These are phyloP conservation scores for Malania oleifera DNA, from an alignment of 164 flowering plant genomes.

Conservation along the genomic window DNA sequence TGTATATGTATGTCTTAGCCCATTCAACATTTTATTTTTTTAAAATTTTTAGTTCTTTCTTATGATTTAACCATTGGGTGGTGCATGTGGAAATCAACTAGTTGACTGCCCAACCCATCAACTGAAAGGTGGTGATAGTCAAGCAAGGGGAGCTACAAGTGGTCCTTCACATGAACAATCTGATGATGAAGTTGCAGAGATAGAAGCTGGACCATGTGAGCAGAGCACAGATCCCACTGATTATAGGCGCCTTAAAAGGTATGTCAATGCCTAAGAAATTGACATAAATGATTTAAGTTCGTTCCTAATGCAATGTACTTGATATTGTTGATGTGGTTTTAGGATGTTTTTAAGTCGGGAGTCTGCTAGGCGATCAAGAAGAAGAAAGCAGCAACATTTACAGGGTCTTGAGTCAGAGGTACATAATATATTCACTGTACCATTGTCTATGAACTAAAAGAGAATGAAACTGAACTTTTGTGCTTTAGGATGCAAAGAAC, in stretches of 20 bases:
- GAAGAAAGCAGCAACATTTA: constrained; percentile 73
- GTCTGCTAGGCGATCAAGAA: constrained; percentile 83
- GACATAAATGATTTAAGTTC: not conserved
- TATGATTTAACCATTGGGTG: constrained; percentile 14
- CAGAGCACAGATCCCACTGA: constrained; percentile 44
- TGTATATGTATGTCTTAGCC: no score
- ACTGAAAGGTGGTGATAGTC: constrained; percentile 29
- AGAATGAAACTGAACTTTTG: no score
- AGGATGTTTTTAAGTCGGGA: constrained; percentile 81
- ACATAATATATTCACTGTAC: not conserved
- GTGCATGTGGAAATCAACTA: constrained; percentile 23
- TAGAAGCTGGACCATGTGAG: constrained; percentile 60
- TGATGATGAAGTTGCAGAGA: constrained; percentile 57
- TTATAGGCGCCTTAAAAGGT: constrained; percentile 61
- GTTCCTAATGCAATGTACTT: no score
- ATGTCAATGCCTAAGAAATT: not conserved
- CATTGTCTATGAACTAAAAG: no score
- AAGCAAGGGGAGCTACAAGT: constrained; percentile 37
- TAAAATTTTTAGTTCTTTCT: not conserved
- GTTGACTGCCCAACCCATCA: no score
- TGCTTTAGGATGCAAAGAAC: no score
- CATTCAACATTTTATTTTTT: no score
- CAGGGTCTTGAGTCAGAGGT: constrained; percentile 78
- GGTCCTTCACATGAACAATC: constrained; percentile 58
- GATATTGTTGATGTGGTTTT: constrained; percentile 6